phyloP scores from a whole-genome alignment of 139 green algal genomes.

The Zygnema circumcarinatum region DNA sequence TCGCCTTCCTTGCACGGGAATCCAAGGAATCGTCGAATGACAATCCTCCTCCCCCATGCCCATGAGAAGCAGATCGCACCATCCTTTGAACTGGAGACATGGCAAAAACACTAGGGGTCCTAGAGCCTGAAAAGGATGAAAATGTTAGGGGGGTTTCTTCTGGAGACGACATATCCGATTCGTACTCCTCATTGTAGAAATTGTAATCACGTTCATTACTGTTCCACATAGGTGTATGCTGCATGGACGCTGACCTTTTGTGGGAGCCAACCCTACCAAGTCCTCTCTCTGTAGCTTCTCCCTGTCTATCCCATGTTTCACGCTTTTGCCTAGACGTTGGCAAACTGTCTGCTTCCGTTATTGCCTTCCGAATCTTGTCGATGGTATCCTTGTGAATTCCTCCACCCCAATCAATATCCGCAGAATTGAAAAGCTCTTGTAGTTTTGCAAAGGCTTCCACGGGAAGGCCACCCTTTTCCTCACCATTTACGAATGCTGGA shows the following conservation, averaged over 20 bases:
- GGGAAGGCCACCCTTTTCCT: slow-evolving; percentile 41
- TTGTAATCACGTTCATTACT: background rate
- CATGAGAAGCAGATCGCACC: background rate
- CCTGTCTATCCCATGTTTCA: background rate
- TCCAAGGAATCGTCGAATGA: background rate
- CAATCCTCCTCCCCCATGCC: background rate
- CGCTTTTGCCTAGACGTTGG: background rate
- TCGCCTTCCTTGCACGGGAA: background rate
- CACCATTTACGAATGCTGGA: slow-evolving; percentile 16
- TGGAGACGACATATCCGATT: slow-evolving; percentile 6
- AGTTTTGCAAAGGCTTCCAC: slow-evolving; percentile 41
- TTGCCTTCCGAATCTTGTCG: slow-evolving; percentile 22
- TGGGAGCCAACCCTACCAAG: background rate
- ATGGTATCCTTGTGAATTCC: background rate
- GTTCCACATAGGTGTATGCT: background rate
- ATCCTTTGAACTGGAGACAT: background rate
- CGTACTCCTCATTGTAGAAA: background rate
- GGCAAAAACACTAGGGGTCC: background rate
- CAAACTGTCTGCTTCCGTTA: background rate
- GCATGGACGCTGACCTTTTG: background rate
- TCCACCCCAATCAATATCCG: background rate
- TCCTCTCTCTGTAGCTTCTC: background rate
- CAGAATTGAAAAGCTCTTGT: slow-evolving; percentile 43
- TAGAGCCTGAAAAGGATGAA: background rate
- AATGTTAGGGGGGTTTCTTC: background rate